Conservation (phyloP, 352 stramenopile genomes). For the Phytopythium vexans region DNA sequence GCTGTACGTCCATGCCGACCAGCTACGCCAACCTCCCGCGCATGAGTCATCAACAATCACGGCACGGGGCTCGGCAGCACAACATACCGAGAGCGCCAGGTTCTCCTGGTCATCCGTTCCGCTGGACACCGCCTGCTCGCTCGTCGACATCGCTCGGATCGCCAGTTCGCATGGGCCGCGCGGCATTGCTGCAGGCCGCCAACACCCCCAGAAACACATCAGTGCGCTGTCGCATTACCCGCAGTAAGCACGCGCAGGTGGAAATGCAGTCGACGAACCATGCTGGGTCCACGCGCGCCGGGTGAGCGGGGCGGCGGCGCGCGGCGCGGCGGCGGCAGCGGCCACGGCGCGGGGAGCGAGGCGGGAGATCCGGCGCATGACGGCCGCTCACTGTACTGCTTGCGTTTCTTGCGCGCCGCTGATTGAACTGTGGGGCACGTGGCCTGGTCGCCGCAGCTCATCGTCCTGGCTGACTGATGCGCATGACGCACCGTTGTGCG, state of each 20-base stretch:
- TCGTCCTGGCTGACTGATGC: too few relatives aligned
- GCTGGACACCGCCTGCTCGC: neutral
- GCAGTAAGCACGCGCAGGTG: neutral
- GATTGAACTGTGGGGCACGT: too few relatives aligned
- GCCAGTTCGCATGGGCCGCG: conserved; percentile 1
- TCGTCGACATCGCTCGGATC: conserved; percentile 4
- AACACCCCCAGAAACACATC: conserved; percentile 3
- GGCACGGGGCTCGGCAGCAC: neutral
- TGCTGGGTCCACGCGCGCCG: conserved; percentile 18
- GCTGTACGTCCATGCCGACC: conserved; percentile 63
- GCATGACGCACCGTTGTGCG: too few relatives aligned
- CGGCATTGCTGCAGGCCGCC: neutral
- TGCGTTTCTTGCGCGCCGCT: too few relatives aligned
- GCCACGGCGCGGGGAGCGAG: conserved; percentile 16
- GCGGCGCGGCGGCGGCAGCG: conserved; percentile 5
- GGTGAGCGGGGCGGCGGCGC: conserved; percentile 2
- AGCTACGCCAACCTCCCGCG: conserved; percentile 23
- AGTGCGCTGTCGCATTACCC: too few relatives aligned
- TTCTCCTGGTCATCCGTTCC: conserved; percentile 1
- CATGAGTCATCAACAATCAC: too few relatives aligned
- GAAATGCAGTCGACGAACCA: conserved; percentile 8
- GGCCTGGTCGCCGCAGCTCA: too few relatives aligned
- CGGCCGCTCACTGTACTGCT: neutral
- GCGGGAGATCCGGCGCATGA: conserved; percentile 19
- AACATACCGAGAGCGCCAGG: conserved; percentile 7